Base-by-base conservation (phyloP, 164 flowering plant species). In the Tetrastigma voinierianum region DNA sequence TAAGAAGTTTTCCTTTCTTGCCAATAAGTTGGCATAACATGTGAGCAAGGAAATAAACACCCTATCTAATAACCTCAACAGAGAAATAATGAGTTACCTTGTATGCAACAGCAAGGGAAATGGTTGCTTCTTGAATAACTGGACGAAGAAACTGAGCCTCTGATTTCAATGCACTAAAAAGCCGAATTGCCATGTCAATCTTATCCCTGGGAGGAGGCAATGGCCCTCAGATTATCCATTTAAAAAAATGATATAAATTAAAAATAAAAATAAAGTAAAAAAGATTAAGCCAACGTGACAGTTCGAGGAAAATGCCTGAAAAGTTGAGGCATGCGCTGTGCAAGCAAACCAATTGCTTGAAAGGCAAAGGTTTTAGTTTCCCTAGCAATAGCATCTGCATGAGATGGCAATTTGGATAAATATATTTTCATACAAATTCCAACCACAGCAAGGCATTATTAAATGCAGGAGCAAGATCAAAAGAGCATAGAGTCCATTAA, bases 321-420 rank as follows among this genome's bases (percentile, higher is more conserved):
- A 76, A 92, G 96, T 61, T 89, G 86, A 70, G 98, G 98, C 89
- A 95, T 79, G 47, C 98, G 97, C 74, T 87, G 84, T 51, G 97
- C 85, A 80, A 95, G 91, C 73, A 90, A 76, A 51, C 98, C 98
- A 78, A 95, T 87, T 17, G 97, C 90, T 84, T 92, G 97, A 69
- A 81, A 95, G 66, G 90, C 87, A 80, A 89, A 95, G 43, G 70
- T 77, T 76, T 83, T 95, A 51, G 89, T 84, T 16, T 95, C 97
- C 75, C 83, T 80, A 44, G 86, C 78, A 75, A 70, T 59, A 14
- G 80, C 49, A 73, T 86, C 96, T 93, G 80, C 65, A 17, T 19
- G 40, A 59, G 72, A 32, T 32, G 6, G 40, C 40, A 3, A 32
- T 32, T 57, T 48, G 19, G 15, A 12, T n/a, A 11, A 46, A n/a